phyloP scores from a whole-genome alignment of 225 moss, liverwort and hornwort species.

The Pseudisothecium myosuroides region DNA sequence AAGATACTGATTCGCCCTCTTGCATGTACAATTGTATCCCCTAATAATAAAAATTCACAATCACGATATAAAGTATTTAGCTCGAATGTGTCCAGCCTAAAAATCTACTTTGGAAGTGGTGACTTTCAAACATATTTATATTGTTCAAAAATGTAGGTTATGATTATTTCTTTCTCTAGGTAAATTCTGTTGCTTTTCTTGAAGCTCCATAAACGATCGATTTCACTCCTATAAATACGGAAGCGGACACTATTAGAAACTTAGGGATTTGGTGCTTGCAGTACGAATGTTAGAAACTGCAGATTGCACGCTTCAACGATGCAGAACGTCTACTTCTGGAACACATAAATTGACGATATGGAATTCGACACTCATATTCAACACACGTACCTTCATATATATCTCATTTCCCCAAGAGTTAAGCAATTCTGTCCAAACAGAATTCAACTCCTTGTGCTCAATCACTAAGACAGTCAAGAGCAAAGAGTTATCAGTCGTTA shows the following conservation, averaged over 20 bases:
- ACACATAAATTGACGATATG: not conserved
- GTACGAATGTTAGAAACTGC: not conserved
- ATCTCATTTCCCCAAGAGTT: constrained; percentile 71
- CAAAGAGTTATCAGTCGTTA: not conserved
- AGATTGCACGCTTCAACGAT: not conserved
- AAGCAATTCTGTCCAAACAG: constrained; percentile 60
- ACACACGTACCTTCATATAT: constrained; percentile 47
- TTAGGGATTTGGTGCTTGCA: not conserved
- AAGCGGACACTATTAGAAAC: not conserved
- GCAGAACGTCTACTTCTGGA: not conserved
- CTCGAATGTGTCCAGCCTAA: not conserved
- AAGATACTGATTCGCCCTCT: constrained; percentile 41
- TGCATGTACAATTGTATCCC: constrained; percentile 39
- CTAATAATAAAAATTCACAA: constrained; percentile 6
- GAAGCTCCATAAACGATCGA: not conserved
- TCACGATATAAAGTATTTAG: not conserved
- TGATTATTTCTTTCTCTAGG: not conserved
- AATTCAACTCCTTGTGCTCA: constrained; percentile 53
- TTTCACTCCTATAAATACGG: not conserved
- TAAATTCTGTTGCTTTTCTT: not conserved
- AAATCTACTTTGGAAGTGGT: not conserved
- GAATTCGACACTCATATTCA: not conserved
- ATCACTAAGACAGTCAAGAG: constrained; percentile 25
- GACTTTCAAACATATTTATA: not conserved
- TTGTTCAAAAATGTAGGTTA: not conserved